Percentiles rank a stretch among this genome's conserved stretches.
Conservation (phyloP, 2,329 filamentous ascomycete genomes). For the Aspergillus sp. region DNA sequence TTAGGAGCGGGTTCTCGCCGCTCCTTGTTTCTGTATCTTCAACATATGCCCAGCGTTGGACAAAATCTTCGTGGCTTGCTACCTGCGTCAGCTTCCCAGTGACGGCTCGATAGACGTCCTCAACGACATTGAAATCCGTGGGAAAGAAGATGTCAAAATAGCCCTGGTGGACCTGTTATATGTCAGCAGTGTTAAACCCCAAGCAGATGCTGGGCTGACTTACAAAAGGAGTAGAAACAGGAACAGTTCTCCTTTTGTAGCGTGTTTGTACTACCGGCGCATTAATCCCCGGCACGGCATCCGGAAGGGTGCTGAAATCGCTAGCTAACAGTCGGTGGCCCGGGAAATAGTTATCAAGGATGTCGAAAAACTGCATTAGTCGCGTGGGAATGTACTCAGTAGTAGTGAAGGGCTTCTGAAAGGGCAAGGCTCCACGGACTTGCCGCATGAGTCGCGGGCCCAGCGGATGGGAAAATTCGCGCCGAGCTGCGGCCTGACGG, state of each 20-base stretch:
- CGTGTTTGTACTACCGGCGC: slow-evolving; percentile 95
- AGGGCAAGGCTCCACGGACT: slow-evolving; percentile 65
- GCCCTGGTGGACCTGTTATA: slow-evolving; percentile 80
- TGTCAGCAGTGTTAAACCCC: neutral
- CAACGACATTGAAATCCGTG: slow-evolving; percentile 87
- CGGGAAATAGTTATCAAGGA: slow-evolving; percentile 84
- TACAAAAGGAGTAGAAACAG: slow-evolving; percentile 87
- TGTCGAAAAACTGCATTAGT: slow-evolving; percentile 95
- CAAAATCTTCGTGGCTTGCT: slow-evolving; percentile 84
- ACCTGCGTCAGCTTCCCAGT: slow-evolving; percentile 89
- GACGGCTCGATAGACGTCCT: slow-evolving; percentile 87
- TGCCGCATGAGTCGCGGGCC: slow-evolving; percentile 57
- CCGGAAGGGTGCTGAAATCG: slow-evolving; percentile 85
- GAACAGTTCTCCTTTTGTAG: slow-evolving; percentile 81
- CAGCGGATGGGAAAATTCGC: slow-evolving; percentile 44
- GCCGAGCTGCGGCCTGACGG: slow-evolving; percentile 68
- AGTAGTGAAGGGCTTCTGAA: slow-evolving; percentile 71
- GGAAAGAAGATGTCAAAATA: slow-evolving; percentile 99
- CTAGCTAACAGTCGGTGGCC: slow-evolving; percentile 83
- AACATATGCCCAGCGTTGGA: slow-evolving; percentile 83
- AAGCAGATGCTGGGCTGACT: slow-evolving; percentile 35
- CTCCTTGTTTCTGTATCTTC: slow-evolving; percentile 85
- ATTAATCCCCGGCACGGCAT: slow-evolving; percentile 80
- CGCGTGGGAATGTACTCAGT: slow-evolving; percentile 94
- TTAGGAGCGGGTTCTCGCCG: slow-evolving; percentile 89